Base-by-base conservation (phyloP, 495 filamentous ascomycete species). In the Xylaria nigripes region DNA sequence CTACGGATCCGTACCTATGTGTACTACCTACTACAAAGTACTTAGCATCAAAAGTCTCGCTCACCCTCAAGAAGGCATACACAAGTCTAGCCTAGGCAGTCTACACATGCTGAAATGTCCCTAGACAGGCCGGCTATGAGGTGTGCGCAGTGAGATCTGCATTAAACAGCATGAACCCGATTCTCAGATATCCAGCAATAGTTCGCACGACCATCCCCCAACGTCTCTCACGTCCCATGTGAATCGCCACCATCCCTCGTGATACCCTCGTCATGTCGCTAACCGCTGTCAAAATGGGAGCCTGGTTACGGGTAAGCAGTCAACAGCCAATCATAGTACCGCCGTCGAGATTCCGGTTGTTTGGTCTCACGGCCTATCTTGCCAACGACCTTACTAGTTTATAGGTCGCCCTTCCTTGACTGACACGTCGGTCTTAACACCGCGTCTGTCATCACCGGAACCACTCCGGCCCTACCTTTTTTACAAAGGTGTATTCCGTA, bases 151-250 rank as follows among this genome's bases (percentile, higher is more conserved):
- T 13, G 12, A 51, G 50, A 52, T 52, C 36, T 25, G 24, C 29
- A 36, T 29, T 24, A 23, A 42, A 15, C 43, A 44, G 41, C 41
- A 45, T 52, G 42, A 23, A 46, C 51, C 43, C 51, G 51, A 38
- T 12, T 30, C 32, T 29, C 7, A 54, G 32, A 25, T 24, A 38
- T 21, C 30, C 27, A 7, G 32, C 15, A 13, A 21, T 47, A 34
- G 51, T 54, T 47, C 51, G 51, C 51, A 32, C 51, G 32, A 47
- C 22, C 34, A 38, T 34, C 29, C 51, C 51, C 51, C 30, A 47
- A 16, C 22, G 4, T 54, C 29, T 21, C 24, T 16, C 10, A 32
- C n/a, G 3, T 41, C 36, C 25, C 19, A 3, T 16, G 24, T 27
- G n/a, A 27, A 44, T 44, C 25, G 34, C n/a, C 48, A 29, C 22